Evolutionary conservation across 345 rosid species (phyloP).

Genomic region (Xanthoceras sorbifolium): DNA sequence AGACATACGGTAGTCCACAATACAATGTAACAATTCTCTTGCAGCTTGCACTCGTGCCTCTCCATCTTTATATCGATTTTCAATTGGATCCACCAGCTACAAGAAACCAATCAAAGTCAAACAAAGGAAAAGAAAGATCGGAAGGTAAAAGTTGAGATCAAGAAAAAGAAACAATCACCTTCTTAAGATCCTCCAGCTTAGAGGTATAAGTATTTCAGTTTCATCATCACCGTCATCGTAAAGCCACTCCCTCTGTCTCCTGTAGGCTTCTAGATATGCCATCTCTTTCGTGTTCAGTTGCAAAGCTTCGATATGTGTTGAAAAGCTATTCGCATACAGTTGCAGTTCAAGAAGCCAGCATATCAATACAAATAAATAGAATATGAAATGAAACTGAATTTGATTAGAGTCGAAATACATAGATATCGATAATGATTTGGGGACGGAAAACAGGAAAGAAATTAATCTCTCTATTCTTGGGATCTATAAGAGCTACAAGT

Average conservation of each 20-base stretch:
- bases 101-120: conserved; percentile 6
- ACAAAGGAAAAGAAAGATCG: not conserved
- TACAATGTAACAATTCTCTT: conserved; percentile 41
- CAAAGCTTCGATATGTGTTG: conserved; percentile 52
- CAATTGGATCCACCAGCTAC: conserved; percentile 59
- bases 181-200: conserved; percentile 50
- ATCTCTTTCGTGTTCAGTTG: conserved; percentile 53
- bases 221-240: conserved; percentile 63
- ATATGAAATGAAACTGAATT: not conserved
- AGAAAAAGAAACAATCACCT: conserved; percentile 30
- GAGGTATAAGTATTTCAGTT: conserved; percentile 46
- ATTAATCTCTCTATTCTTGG: not conserved
- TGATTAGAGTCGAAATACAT: not conserved
- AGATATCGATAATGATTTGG: not conserved
- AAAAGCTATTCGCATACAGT: conserved; percentile 42
- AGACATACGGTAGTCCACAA: conserved; percentile 38
- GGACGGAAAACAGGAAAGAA: not conserved
- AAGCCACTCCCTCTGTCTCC: conserved; percentile 69
- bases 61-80: conserved; percentile 49
- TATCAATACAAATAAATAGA: not conserved
- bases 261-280: conserved; percentile 52
- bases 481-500: not conserved
- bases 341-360: not conserved
- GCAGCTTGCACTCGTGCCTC: conserved; percentile 52
- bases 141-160: not conserved